These are phyloP conservation scores for Candida tibetensis DNA, from an alignment of 805 yeast genomes.

Conservation along the genomic window DNA sequence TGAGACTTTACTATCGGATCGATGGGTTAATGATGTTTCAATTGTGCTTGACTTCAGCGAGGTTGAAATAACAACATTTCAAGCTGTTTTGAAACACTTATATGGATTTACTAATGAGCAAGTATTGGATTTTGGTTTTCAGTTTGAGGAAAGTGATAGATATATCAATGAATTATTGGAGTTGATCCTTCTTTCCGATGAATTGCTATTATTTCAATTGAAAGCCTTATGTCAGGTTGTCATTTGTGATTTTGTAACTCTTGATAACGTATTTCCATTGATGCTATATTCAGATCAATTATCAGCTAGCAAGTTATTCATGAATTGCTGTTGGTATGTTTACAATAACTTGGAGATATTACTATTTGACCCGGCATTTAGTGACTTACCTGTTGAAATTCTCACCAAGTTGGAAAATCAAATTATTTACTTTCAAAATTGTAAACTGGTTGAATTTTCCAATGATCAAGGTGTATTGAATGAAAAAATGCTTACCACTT, in stretches of 20 bases:
- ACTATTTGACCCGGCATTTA: slow-evolving; percentile 44
- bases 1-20: slow-evolving; percentile 49
- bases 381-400: slow-evolving; percentile 26
- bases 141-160: slow-evolving; percentile 27
- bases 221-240: slow-evolving; percentile 60
- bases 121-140: slow-evolving; percentile 34
- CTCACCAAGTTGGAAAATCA: slow-evolving; percentile 26
- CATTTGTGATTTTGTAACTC: slow-evolving; percentile 51
- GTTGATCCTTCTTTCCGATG: slow-evolving; percentile 60
- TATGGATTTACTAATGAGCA: slow-evolving; percentile 50
- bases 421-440: slow-evolving; percentile 25
- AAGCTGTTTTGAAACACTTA: slow-evolving; percentile 50
- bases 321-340: slow-evolving; percentile 65
- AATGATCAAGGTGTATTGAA: slow-evolving; percentile 17
- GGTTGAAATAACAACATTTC: slow-evolving; percentile 42
- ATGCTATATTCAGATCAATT: slow-evolving; percentile 52
- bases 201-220: slow-evolving; percentile 56
- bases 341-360: slow-evolving; percentile 62
- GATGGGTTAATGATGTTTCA: slow-evolving; percentile 46
- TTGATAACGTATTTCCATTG: slow-evolving; percentile 60
- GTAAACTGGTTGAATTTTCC: slow-evolving; percentile 23
- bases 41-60: slow-evolving; percentile 42
- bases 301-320: slow-evolving; percentile 53
- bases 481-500: slow-evolving; percentile 9
- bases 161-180: slow-evolving; percentile 57